Evolutionary conservation across 345 rosid genomes (phyloP).

Genomic region (Limnanthes douglasii): DNA sequence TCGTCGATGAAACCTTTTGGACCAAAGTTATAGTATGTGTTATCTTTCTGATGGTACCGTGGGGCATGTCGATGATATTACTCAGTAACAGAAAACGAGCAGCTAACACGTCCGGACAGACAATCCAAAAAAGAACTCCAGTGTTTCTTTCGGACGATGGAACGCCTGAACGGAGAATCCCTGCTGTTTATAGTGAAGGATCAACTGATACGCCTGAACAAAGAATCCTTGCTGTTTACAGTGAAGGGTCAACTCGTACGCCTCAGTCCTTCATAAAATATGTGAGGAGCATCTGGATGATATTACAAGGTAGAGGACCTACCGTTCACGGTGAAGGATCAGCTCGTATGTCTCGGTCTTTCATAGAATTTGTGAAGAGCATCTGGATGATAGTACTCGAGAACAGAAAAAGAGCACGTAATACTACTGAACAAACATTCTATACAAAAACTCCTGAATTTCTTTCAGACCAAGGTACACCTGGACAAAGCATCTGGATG

Average conservation of each 20-base stretch:
- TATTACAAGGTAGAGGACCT: no score
- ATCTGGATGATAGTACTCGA: no score
- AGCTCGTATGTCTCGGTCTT: constrained; percentile 74
- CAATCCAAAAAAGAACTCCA: constrained; percentile 15
- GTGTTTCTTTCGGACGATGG: constrained; percentile 16
- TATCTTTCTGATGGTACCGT: constrained; percentile 8
- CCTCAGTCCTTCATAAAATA: constrained; percentile 83
- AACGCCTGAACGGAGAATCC: constrained; percentile 40
- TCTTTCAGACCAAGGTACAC: no score
- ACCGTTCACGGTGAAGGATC: no score
- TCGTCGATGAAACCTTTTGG: constrained; percentile 6
- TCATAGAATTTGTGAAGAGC: constrained; percentile 64
- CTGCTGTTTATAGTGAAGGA: constrained; percentile 24
- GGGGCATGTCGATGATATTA: constrained; percentile 8
- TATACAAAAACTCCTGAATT: no score
- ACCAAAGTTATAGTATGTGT: constrained; percentile 11
- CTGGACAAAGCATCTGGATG: no score
- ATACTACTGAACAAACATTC: no score
- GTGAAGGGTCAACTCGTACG: no score
- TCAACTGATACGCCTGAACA: no score
- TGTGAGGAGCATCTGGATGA: constrained; percentile 65
- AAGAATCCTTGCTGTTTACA: no score
- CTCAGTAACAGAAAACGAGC: constrained; percentile 11
- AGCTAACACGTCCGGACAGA: constrained; percentile 5
- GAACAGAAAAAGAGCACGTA: no score